Percentiles rank a stretch among this genome's conserved stretches.
Conservation (phyloP, 202 grass and related monocot species). For the Saccharum hybrid region DNA sequence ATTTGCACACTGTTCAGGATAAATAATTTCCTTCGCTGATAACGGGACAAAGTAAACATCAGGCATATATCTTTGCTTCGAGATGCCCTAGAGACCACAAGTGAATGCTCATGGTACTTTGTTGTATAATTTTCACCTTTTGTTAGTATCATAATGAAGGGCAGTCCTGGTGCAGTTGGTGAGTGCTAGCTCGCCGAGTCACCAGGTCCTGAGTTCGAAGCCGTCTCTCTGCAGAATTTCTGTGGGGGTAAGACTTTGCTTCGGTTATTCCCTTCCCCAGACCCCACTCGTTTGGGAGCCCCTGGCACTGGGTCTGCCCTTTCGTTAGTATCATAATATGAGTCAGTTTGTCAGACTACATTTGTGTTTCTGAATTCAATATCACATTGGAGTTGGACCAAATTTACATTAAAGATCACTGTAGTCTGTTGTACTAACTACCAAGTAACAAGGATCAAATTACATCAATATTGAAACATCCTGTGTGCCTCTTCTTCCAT, state of each 20-base stretch:
- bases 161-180: too few species aligned
- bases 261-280: too few species aligned
- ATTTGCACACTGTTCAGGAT: not conserved
- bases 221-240: too few species aligned
- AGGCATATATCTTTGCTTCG: not conserved
- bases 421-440: slow-evolving; percentile 29
- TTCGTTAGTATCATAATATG: not conserved
- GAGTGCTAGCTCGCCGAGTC: too few species aligned
- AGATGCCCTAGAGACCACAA: not conserved
- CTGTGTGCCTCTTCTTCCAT: slow-evolving; percentile 53
- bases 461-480: slow-evolving; percentile 48
- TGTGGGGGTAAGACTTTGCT: too few species aligned
- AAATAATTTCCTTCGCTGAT: not conserved
- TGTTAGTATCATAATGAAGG: too few species aligned
- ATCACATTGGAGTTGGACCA: slow-evolving; percentile 9
- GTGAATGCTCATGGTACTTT: not conserved
- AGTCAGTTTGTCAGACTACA: not conserved
- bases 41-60: not conserved
- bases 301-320: too few species aligned
- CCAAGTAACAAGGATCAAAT: slow-evolving; percentile 27
- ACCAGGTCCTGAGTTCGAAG: too few species aligned
- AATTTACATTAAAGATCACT: not conserved
- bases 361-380: not conserved
- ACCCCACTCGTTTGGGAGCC: too few species aligned
- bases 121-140: not conserved